Evolutionary conservation across 148 eudicot species (phyloP), one percentile per base, ranked within the genome.

Genomic region (Rhododendron henanense): DNA sequence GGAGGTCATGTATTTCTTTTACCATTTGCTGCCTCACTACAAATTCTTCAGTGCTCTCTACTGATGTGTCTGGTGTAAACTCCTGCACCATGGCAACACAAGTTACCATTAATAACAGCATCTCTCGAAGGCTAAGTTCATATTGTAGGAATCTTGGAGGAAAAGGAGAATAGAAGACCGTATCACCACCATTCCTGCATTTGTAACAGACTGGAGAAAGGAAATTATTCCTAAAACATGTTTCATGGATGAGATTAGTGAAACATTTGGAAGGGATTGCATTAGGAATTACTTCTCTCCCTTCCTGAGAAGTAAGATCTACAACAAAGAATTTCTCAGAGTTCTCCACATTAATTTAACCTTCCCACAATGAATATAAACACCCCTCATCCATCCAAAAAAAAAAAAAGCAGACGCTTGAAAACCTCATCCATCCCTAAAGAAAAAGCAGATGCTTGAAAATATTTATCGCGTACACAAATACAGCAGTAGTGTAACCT

Each of bases 11-110:
- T 2, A 94, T 83, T 79, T 96, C 96, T 14, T 82, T 88, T 82
- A 79, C 87, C 96, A 92, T 93, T 51, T 93, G 94, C 79, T 92
- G 88, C 89, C 90, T 91, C 87, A 84, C 84, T 25, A 94, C 86
- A 3, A 86, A 78, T 88, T 89, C 95, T 86, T 92, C 98, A 1
- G 96, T 93, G 76, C 81, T 85, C 87, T 87, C 88, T 67, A 93
- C 78, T 57, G 94, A 88, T 63, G 85, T 89, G 89, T 96, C 98
- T 23, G 94, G 90, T 79, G 88, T 93, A 84, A 89, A 82, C 73
- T 96, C 99, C 96, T 94, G 94, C 88, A 78, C 28, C 28, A 84
- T 48, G 48, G 59, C 25, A 37, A 81, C 19, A 23, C 5, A 55
- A 37, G 39, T 19, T 28, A 25, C 37, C 47, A 0, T 48, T 31